These are phyloP conservation scores for Yarrowia sp. DNA, from an alignment of 805 yeast genomes.

Conservation along the genomic window DNA sequence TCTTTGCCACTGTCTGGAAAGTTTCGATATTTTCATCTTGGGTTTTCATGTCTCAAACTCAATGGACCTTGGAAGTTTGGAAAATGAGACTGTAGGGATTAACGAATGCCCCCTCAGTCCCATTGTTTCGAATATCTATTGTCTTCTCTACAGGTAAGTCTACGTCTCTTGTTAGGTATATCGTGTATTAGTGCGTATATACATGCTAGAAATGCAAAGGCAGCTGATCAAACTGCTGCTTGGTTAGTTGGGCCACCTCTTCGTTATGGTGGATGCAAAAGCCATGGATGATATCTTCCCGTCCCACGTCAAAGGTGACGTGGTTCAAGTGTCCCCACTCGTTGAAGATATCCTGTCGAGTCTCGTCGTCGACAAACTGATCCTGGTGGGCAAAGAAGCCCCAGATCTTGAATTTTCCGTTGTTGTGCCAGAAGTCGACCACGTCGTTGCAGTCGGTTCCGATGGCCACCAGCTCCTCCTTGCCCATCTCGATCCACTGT, in stretches of 20 bases:
- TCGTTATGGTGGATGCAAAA: conserved; percentile 65
- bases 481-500: conserved; percentile 64
- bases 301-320: conserved; percentile 50
- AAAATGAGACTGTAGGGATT: too few relatives aligned
- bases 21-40: too few relatives aligned
- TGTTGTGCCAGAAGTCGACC: conserved; percentile 59
- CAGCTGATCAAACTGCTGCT: conserved; percentile 56
- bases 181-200: conserved; percentile 78
- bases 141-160: not conserved
- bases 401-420: conserved; percentile 57
- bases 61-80: not conserved
- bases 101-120: too few relatives aligned
- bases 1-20: not conserved
- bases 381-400: conserved; percentile 64
- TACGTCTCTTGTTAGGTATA: not conserved
- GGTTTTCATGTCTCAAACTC: not conserved
- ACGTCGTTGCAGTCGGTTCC: conserved; percentile 52
- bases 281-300: conserved; percentile 59
- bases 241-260: conserved; percentile 52
- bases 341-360: conserved; percentile 56
- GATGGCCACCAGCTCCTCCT: conserved; percentile 64
- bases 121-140: too few relatives aligned
- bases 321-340: conserved; percentile 50
- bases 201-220: conserved; percentile 87
- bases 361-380: conserved; percentile 66